A percentile compares a stretch with the other conserved stretches of the same genome.
Evolutionary conservation across 2,329 filamentous ascomycete genomes (phyloP).

Genomic region (Diplodia intermedia): DNA sequence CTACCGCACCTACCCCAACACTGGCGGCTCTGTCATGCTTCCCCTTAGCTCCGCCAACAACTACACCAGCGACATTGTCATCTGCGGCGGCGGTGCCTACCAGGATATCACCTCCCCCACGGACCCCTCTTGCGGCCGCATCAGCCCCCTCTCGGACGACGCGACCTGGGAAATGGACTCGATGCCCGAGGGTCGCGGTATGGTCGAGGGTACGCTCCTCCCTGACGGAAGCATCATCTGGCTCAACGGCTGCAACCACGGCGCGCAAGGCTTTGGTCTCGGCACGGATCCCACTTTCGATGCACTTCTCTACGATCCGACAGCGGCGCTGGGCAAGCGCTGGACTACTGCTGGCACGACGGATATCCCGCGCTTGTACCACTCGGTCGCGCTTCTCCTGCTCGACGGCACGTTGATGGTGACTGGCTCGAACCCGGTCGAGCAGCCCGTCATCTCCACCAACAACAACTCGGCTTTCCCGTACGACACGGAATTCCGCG

Average conservation of each 20-base stretch:
- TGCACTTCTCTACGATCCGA: constrained; percentile 65
- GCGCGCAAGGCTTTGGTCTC: constrained; percentile 67
- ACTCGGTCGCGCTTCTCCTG: constrained; percentile 65
- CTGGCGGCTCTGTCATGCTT: constrained; percentile 64
- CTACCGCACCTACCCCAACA: constrained; percentile 67
- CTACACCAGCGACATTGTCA: constrained; percentile 62
- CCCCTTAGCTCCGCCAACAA: constrained; percentile 60
- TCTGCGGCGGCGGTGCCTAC: constrained; percentile 67
- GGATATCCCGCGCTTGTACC: constrained; percentile 61
- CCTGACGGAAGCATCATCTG: constrained; percentile 69
- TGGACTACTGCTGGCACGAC: constrained; percentile 57
- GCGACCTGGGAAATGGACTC: constrained; percentile 64
- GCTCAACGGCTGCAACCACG: constrained; percentile 65
- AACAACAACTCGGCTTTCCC: constrained; percentile 48
- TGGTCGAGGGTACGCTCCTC: constrained; percentile 67
- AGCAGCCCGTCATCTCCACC: constrained; percentile 60
- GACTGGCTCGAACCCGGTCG: constrained; percentile 66
- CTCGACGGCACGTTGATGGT: constrained; percentile 67
- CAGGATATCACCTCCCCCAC: constrained; percentile 66
- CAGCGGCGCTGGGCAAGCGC: constrained; percentile 57
- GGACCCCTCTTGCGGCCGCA: constrained; percentile 65
- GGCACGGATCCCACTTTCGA: constrained; percentile 61
- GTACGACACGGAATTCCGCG: constrained; percentile 66
- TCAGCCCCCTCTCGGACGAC: constrained; percentile 57
- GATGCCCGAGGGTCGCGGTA: constrained; percentile 65